Conservation (phyloP, 2,329 filamentous ascomycete species). For the Rutstroemia sp. region DNA sequence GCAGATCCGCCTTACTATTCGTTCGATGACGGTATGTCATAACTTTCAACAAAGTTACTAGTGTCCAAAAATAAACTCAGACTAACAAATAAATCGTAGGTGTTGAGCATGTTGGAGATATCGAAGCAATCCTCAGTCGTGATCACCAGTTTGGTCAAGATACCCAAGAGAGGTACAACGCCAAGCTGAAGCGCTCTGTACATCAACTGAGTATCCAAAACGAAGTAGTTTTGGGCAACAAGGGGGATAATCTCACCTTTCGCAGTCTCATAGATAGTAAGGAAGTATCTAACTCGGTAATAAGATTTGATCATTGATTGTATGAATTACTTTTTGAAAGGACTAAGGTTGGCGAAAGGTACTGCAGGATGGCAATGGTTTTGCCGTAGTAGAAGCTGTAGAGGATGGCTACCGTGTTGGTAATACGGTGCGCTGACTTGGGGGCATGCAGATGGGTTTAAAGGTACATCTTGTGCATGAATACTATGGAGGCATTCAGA, state of each 20-base stretch:
- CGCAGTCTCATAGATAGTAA: constrained; percentile 4
- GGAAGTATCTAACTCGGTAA: neutral
- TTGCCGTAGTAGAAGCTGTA: too few relatives aligned
- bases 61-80: neutral
- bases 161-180: neutral
- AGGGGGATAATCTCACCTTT: constrained; percentile 11
- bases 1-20: constrained; percentile 3
- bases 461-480: too few relatives aligned
- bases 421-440: too few relatives aligned
- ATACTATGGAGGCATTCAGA: too few relatives aligned
- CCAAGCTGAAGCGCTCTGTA: neutral
- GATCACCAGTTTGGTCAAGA: neutral
- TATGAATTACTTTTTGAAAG: too few relatives aligned
- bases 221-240: constrained; percentile 11
- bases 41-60: neutral
- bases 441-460: too few relatives aligned
- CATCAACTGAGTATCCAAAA: neutral
- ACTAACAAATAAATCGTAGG: constrained; percentile 2
- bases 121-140: neutral
- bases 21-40: constrained; percentile 6
- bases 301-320: constrained; percentile 6
- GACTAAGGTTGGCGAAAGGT: too few relatives aligned
- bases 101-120: constrained; percentile 1
- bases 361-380: too few relatives aligned
- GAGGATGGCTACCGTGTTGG: too few relatives aligned